A percentile compares a stretch with the other conserved stretches of the same genome.
phyloP scores from a whole-genome alignment of 768 basidiomycete species.

The Coprinopsis marcescibilis region DNA sequence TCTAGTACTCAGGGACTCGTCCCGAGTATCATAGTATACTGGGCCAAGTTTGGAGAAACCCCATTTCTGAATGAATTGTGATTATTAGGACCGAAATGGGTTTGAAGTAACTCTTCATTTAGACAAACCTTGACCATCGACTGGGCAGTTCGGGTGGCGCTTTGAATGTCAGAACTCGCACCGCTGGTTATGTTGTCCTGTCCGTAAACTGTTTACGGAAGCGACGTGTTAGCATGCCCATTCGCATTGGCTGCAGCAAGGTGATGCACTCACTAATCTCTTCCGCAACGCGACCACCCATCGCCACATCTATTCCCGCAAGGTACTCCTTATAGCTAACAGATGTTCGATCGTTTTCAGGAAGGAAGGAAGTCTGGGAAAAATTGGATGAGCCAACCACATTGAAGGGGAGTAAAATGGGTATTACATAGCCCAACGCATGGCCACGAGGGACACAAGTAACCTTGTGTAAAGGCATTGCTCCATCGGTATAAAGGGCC shows the following conservation, averaged over 20 bases:
- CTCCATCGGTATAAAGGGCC: constrained; percentile 89
- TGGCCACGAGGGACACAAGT: constrained; percentile 96
- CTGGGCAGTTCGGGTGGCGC: constrained; percentile 74
- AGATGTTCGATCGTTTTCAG: constrained; percentile 71
- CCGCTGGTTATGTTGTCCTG: constrained; percentile 86
- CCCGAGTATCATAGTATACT: constrained; percentile 71
- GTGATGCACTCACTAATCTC: constrained; percentile 58
- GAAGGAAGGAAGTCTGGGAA: constrained; percentile 66
- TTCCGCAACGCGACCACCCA: constrained; percentile 95
- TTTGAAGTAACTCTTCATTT: no score
- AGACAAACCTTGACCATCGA: constrained; percentile 81
- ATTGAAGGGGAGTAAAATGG: constrained; percentile 9
- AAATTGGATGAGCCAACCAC: constrained; percentile 11
- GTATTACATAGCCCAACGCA: constrained; percentile 77
- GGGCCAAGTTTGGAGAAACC: constrained; percentile 85
- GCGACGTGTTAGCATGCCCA: constrained; percentile 16
- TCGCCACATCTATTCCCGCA: constrained; percentile 82
- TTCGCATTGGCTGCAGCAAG: constrained; percentile 5
- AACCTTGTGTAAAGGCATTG: constrained; percentile 96
- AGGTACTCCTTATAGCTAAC: constrained; percentile 69
- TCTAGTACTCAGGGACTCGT: constrained; percentile 63
- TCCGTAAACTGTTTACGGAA: constrained; percentile 63
- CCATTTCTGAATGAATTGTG: constrained; percentile 45
- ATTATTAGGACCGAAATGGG: constrained; percentile 4
- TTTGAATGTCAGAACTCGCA: constrained; percentile 80